Conservation (phyloP, 2,329 filamentous ascomycete species). For the Penicillium sp. region DNA sequence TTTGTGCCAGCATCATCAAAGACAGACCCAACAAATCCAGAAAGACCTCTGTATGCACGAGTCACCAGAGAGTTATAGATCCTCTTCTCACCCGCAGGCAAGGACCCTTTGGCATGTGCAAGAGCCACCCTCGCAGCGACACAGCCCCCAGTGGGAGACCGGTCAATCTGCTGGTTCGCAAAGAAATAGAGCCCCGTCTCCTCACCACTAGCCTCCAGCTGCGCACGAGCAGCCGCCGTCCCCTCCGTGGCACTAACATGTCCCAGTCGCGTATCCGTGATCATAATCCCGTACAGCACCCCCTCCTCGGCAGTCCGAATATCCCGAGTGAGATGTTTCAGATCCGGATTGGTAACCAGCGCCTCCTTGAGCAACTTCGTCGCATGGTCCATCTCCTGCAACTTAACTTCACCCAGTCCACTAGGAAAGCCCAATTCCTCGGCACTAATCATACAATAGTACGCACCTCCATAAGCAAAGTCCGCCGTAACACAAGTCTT, state of each 20-base stretch:
- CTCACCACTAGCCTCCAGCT: conserved; percentile 22
- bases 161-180: conserved; percentile 49
- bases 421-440: conserved; percentile 41
- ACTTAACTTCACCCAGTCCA: conserved; percentile 28
- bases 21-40: conserved; percentile 16
- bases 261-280: conserved; percentile 13
- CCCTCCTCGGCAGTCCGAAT: conserved; percentile 7
- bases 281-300: conserved; percentile 21
- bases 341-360: conserved; percentile 17
- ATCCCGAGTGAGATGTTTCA: conserved; percentile 6
- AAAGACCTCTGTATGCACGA: conserved; percentile 8
- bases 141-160: conserved; percentile 41
- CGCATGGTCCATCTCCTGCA: conserved; percentile 32
- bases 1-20: not conserved
- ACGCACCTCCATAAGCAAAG: conserved; percentile 47
- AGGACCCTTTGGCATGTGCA: conserved; percentile 32
- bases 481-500: conserved; percentile 30
- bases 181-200: conserved; percentile 49
- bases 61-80: conserved; percentile 39
- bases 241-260: conserved; percentile 4
- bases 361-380: conserved; percentile 35
- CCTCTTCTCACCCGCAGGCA: conserved; percentile 25
- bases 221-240: conserved; percentile 24
- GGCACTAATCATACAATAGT: conserved; percentile 42
- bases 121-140: conserved; percentile 40